Base-by-base conservation (phyloP, 2,329 filamentous ascomycete species). In the Diaporthe eres region DNA sequence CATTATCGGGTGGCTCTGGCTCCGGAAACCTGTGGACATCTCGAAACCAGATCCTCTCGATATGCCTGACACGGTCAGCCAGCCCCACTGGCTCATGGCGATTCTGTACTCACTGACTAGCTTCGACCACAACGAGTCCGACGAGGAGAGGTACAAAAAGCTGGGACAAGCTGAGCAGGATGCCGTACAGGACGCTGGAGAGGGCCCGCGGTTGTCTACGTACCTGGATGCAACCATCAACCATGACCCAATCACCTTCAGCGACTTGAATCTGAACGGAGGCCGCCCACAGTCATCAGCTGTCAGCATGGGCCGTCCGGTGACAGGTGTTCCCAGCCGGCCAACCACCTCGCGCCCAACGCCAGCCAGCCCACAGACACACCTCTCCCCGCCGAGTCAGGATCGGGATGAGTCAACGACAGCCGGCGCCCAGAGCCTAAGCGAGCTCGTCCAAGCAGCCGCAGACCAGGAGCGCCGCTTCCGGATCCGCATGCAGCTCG, bases 1-100 rank as follows among this genome's bases (percentile, higher is more conserved):
- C 55, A 58, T 74, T 19, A 81, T 82, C 67, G 83, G 81, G 39
- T 47, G 77, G 22, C 61, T 82, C 3, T 84, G 82, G 83, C 74
- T 80, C 12, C 53, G 79, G 12, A 84, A 85, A 71, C 82, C 82
- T 13, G 49, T 77, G 47, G 77, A 78, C 25, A 72, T 75, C 19
- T 71, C 60, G n/a, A 57, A 71, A 3, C 67, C 73, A 17, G 73
- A 75, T 49, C 34, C 65, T 9, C 55, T 75, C 1, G 57, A 57
- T 2, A 75, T 75, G 57, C 67, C 73, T 22, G 57, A 75, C 19
- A 25, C 44, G 4, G 31, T 47, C n/a, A 39, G 37, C 47, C 65
- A 71, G 25, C 73, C 73, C 19, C 73, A 75, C 53, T 75, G 67
- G 65, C 39, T 75, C 5, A 49, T 75, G 37, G 73, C 73, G 3